phyloP scores from a whole-genome alignment of 805 yeast genomes.

The Ogataea pini region DNA sequence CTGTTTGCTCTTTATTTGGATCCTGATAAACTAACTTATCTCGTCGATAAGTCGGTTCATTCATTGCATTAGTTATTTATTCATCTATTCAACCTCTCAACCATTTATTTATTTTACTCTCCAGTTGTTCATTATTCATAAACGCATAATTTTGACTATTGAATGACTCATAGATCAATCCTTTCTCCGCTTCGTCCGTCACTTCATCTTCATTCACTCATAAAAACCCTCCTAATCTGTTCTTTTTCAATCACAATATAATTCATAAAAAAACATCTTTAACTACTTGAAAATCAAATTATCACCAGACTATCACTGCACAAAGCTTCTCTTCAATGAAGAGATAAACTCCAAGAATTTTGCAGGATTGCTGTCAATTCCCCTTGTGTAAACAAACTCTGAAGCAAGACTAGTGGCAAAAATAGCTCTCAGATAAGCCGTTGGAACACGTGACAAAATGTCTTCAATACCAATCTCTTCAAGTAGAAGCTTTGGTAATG shows the following conservation, averaged over 20 bases:
- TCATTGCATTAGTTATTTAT: not conserved
- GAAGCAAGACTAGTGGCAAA: conserved; percentile 87
- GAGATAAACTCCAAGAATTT: conserved; percentile 71
- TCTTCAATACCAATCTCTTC: conserved; percentile 63
- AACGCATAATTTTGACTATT: not conserved
- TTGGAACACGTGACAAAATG: conserved; percentile 79
- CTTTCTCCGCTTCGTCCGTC: not conserved
- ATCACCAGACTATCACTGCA: not conserved
- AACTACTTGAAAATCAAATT: too few relatives aligned
- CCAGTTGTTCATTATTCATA: too few relatives aligned
- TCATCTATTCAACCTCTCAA: too few relatives aligned
- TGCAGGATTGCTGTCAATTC: conserved; percentile 79
- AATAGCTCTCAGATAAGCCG: conserved; percentile 81
- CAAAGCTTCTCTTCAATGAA: conserved; percentile 47
- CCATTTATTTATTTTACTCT: not conserved
- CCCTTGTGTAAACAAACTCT: conserved; percentile 78
- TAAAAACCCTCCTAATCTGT: too few relatives aligned
- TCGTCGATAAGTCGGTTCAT: not conserved
- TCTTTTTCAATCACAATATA: not conserved
- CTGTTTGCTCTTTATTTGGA: too few relatives aligned
- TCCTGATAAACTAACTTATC: too few relatives aligned
- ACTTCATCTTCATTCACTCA: too few relatives aligned
- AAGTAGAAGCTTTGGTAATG: conserved; percentile 75
- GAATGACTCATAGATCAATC: not conserved
- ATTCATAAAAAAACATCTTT: conserved; percentile 6